Base-by-base conservation (phyloP, 2,329 filamentous ascomycete species). In the Apiospora sp. region DNA sequence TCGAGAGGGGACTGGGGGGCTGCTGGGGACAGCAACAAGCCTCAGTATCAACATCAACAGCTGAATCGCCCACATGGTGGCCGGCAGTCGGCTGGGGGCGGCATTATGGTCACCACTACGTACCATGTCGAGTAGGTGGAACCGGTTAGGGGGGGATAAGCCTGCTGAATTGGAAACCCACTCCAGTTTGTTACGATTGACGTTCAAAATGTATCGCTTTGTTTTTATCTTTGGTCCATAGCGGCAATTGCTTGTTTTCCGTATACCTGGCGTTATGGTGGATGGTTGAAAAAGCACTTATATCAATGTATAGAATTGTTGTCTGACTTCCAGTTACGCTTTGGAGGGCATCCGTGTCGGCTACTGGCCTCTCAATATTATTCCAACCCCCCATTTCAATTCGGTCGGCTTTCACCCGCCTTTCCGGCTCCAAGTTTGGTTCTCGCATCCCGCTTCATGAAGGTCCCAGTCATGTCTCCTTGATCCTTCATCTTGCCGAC, bases 31-130 rank as follows among this genome's bases (percentile, higher is more conserved):
- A 41, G 8, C 37, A 37, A 34, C 44, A 44, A 30, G 67, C n/a
- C 13, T 24, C 16, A 27, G 1, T 34, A 48, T n/a, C 19, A 54
- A 27, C 54, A 30, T 10, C 27, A 58, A 16, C 16, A 48, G 16
- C 3, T 22, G 1, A 10, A n/a, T 4, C 46, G n/a, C 22, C 46
- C 27, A 22, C 61, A 27, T 24, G 27, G 51, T 19, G 5, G 41
- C 44, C 46, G 43, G 43, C 41, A 30, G 14, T 48, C 67, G 10
- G 41, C 14, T 22, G 37, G 22, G 10, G 41, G 54, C 13, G 71
- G 68, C 22, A 72, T 70, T n/a, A 61, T 72, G 34, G 71, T 70
- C 14, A 72, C 71, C 12, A 70, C 71, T 13, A 70, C 71, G 10
- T 72, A 70, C 54, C 71, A 72, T 37, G 71, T 72, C 14, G 34